Base-by-base conservation (phyloP, 768 basidiomycete species). In the Lyophyllum atratum region DNA sequence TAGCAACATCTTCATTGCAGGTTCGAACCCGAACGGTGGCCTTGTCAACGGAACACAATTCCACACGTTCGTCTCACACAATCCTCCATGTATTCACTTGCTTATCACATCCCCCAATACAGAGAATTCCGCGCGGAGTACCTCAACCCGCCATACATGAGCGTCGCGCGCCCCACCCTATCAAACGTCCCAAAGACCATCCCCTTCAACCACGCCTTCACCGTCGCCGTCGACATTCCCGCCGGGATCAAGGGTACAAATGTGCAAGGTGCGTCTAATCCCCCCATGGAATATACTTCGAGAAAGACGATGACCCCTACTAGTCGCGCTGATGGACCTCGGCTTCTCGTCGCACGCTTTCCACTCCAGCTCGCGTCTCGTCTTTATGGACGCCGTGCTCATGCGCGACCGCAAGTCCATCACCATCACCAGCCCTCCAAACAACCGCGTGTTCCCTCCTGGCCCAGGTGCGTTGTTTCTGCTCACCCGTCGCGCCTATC, bases 91-190 rank as follows among this genome's bases (percentile, higher is more conserved):
- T 19, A 7, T 66, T 71, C 45, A 55, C 69, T 55, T 10, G 61
- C 21, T 50, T 9, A 19, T 59, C 14, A 5, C 0, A 54, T 53
- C 43, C 60, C 60, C 50, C 68, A 55, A 24, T 57, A 72, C 61
- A 72, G 67, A 28, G 76, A 77, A 68, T 78, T 75, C 66, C 74
- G 76, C 6, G 69, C 76, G 19, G 76, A 79, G 62, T 75, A 73
- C 55, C 67, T 74, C 26, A 72, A 73, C 42, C 78, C 76, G 3
- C 76, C 77, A 1, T 78, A 72, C 65, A 74, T 78, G 72, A 69
- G 67, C 24, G 63, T 68, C 33, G 62, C 64, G 2, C 68, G 77
- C 9, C 77, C 76, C 8, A 64, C 63, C 0, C 57, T 75, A 40
- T 69, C 64, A 17, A 71, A 72, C 26, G 63, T 73, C 7, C 76